Evolutionary conservation across 331 rosid genomes (phyloP), one percentile per base, ranked within the genome.

Genomic region (Spiraea crenata): DNA sequence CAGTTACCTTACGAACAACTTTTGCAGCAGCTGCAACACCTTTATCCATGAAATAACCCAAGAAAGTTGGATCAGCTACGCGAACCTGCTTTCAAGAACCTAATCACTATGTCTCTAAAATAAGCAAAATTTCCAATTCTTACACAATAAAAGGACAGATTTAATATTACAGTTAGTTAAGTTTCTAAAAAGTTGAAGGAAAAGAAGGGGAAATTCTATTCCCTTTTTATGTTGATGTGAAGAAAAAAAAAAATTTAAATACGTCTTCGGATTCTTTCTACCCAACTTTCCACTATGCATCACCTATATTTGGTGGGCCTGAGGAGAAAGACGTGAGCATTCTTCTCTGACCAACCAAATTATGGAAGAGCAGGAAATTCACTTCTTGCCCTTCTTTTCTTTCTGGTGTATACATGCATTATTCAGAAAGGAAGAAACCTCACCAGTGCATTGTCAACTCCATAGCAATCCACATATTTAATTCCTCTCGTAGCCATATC

Each of bases 381-480:
- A 37, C 4, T 35, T 46, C 19, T 13, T 41, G 25, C 41, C 31
- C 2, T 3, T 16, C 38, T 9, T 50, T 40, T 2, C 46, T 35
- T 41, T 39, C 16, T 34, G 38, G 61, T 8, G 52, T 14, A 67
- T 10, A 37, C 7, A 52, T n/a, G 54, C 3, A 0, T 4, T 34
- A 51, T 63, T 34, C 62, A 35, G 31, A 17, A 42, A 63, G 47
- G 19, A 8, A 54, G 74, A 78, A 64, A 81, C 63, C 67, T 83
- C 78, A 92, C 99, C 87, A 91, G 84, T 51, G 96, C 98, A 76
- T 95, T 95, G 84, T 95, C 99, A 56, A 95, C 99, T 71, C 99
- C 99, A 65, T 91, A 91, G 92, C 97, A 95, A 79, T 95, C 99
- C 78, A 89, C 75, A 72, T 89, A 91, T 78, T 91, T 95, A 62